Evolutionary conservation across 1,139 yeast genomes (phyloP), one percentile per base, ranked within the genome.

Genomic region (Suhomyces yuchorum): DNA sequence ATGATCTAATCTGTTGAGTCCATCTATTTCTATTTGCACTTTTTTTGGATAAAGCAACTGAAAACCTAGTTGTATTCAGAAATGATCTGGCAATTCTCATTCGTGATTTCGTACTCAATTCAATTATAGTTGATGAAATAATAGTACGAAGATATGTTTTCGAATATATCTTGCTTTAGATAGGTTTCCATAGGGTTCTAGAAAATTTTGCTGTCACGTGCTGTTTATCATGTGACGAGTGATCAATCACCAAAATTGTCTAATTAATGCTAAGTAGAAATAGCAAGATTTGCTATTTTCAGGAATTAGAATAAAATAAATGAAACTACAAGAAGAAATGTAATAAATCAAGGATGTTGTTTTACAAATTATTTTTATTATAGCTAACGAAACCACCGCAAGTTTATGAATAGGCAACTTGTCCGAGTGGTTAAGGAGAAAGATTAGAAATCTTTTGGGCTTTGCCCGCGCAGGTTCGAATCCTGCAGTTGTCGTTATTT

Each of bases 371-470:
- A n/a, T n/a, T n/a, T n/a, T n/a, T n/a, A n/a, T n/a, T n/a, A n/a
- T n/a, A n/a, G n/a, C n/a, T n/a, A n/a, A n/a, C n/a, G n/a, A n/a
- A n/a, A n/a, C n/a, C n/a, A n/a, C n/a, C n/a, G n/a, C n/a, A n/a
- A n/a, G n/a, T n/a, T n/a, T n/a, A n/a, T n/a, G n/a, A n/a, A n/a
- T 28, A 49, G 78, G 77, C 78, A 73, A 70, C 78, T 72, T 75
- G 80, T 73, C 79, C 79, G 80, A 75, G 79, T 68, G 80, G 79
- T 75, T 75, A 75, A 75, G 79, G 80, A 73, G 80, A 75, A 72
- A 75, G 80, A 75, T 74, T 75, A 68, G 79, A 75, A 74, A 74
- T 74, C 80, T 75, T 72, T 75, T 75, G 80, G 80, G 79, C 79
- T 73, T 59, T 70, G 80, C 79, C 79, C 79, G 78, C 80, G 79